Percentiles rank a stretch among this genome's conserved stretches.
Conservation (phyloP, 2,329 filamentous ascomycete species). For the Diaporthe citriasiana region DNA sequence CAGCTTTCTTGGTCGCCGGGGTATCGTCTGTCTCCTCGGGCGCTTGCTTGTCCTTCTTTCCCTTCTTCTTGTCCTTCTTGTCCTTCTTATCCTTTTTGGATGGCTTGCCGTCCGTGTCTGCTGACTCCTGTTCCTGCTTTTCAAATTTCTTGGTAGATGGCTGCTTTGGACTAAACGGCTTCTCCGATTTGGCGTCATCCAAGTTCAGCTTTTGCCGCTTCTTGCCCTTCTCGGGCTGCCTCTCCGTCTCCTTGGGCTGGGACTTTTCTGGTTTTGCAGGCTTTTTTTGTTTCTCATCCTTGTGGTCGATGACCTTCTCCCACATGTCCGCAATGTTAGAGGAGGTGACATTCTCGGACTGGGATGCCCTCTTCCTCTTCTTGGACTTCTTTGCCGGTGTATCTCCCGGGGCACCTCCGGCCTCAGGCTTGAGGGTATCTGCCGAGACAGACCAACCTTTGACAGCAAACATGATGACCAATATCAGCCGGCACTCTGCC, state of each 20-base stretch:
- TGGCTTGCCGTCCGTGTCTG: slow-evolving; percentile 32
- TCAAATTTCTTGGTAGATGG: slow-evolving; percentile 45
- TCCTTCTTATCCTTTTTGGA: slow-evolving; percentile 48
- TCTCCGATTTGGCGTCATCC: slow-evolving; percentile 29
- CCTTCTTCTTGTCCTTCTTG: slow-evolving; percentile 51
- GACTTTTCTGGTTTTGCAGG: slow-evolving; percentile 23
- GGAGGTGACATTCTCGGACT: slow-evolving; percentile 67
- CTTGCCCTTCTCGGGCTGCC: slow-evolving; percentile 44
- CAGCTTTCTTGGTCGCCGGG: slow-evolving; percentile 46
- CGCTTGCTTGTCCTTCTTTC: slow-evolving; percentile 47
- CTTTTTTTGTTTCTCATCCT: slow-evolving; percentile 54
- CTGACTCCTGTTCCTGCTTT: slow-evolving; percentile 39
- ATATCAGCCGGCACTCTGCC: not conserved
- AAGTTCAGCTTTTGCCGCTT: slow-evolving; percentile 47
- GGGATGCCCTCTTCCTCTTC: slow-evolving; percentile 68
- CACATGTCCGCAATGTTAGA: slow-evolving; percentile 84
- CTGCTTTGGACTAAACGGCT: slow-evolving; percentile 48
- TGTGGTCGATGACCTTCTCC: slow-evolving; percentile 83
- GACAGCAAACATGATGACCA: slow-evolving; percentile 83
- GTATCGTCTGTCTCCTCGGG: slow-evolving; percentile 29
- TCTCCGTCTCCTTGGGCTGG: slow-evolving; percentile 46
- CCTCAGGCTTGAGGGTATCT: slow-evolving; percentile 79
- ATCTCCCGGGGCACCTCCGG: slow-evolving; percentile 52
- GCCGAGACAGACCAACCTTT: slow-evolving; percentile 90
- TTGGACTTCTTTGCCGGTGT: slow-evolving; percentile 63